These are phyloP conservation scores for Aspergillus clavatus DNA, from an alignment of 2,329 filamentous ascomycete genomes.

Conservation along the genomic window DNA sequence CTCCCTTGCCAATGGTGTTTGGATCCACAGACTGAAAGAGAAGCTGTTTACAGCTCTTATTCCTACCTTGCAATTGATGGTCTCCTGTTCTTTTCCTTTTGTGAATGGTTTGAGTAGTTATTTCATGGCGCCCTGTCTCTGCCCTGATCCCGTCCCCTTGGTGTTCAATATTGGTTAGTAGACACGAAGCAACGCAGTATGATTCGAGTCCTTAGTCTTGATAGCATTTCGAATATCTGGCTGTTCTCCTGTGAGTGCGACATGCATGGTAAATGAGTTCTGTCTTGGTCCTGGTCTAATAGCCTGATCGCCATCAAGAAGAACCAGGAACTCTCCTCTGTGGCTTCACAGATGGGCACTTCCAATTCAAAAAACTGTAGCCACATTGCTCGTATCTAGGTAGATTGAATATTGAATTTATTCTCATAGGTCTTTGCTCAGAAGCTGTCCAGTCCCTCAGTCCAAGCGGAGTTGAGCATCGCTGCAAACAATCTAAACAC, in stretches of 20 bases:
- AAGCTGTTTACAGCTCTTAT: conserved; percentile 7
- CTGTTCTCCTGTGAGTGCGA: neutral
- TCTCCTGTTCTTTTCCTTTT: conserved; percentile 10
- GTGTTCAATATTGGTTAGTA: conserved; percentile 3
- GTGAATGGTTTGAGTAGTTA: conserved; percentile 15
- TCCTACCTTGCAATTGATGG: conserved; percentile 11
- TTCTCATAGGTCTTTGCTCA: no score
- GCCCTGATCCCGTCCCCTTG: conserved; percentile 11
- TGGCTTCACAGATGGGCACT: no score
- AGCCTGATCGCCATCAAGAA: no score
- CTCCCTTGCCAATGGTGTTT: conserved; percentile 13
- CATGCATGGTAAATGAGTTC: neutral
- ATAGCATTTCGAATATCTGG: neutral
- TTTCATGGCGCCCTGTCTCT: conserved; percentile 18
- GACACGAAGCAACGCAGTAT: neutral
- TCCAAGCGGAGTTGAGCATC: no score
- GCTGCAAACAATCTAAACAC: conserved; percentile 22
- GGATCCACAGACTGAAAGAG: conserved; percentile 14
- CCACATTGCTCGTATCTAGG: no score
- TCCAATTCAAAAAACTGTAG: no score
- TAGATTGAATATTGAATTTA: no score
- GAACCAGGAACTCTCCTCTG: no score
- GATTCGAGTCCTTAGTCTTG: neutral
- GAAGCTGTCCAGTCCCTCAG: no score
- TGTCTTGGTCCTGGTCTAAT: no score